Base-by-base conservation (phyloP, 495 filamentous ascomycete species). In the Penicillium pancosmium region DNA sequence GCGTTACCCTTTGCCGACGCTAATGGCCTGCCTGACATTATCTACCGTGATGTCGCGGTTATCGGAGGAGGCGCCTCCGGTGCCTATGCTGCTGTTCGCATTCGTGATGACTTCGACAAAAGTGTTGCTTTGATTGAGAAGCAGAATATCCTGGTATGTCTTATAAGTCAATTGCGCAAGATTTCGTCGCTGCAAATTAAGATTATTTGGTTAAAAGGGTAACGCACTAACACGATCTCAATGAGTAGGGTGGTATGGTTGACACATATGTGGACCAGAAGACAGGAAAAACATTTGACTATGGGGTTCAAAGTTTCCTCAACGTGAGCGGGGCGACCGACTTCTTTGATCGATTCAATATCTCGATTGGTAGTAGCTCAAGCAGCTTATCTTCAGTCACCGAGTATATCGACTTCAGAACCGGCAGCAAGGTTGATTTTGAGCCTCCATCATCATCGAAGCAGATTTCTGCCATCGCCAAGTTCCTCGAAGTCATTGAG, bases 61-160 rank as follows among this genome's bases (percentile, higher is more conserved):
- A 65, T 82, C 27, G 78, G 80, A 36, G 78, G 80, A 25, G 78
- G 80, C 43, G 74, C 73, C 23, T 70, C 78, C 2, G 80, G 78
- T 43, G 71, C 79, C 23, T 80, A 80, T 59, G 72, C 78, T 35
- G 80, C 77, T 11, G 77, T 80, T 50, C 68, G 68, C n/a, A 65
- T 77, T 21, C 71, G 71, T 16, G 72, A 78, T 60, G 73, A 76
- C 49, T 69, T 60, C 44, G 61, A 66, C 16, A 70, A 75, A 57
- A 73, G 63, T 21, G 66, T 81, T 25, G 68, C 71, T 2, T 58
- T 82, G 5, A 70, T 81, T 33, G 79, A 81, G 60, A 71, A 71
- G 62, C 63, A 75, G 48, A 62, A 46, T 36, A 60, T 55, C 9
- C 65, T 82, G 44, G 78, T 79, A 68, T 40, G 73, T 47, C 49